Evolutionary conservation across 1,284 basidiomycete genomes (phyloP).

Genomic region (Papiliotrema terrestris): DNA sequence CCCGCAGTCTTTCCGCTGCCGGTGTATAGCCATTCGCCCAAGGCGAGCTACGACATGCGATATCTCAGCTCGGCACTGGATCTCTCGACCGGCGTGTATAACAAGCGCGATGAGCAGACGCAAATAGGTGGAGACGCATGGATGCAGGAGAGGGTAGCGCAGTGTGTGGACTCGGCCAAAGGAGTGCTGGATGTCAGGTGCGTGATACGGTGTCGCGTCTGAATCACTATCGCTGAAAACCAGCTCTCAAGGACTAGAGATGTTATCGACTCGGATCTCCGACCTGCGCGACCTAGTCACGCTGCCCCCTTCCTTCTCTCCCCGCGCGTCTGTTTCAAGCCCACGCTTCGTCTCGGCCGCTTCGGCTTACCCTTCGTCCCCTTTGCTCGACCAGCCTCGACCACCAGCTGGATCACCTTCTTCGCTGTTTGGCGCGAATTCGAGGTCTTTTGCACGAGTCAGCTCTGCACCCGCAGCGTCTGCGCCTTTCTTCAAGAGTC

Average conservation of each 20-base stretch:
- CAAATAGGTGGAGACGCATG: slow-evolving; percentile 38
- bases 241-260: slow-evolving; percentile 25
- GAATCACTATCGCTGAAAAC: background rate
- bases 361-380: slow-evolving; percentile 7
- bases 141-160: slow-evolving; percentile 34
- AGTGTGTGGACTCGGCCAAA: slow-evolving; percentile 36
- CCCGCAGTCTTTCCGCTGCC: slow-evolving; percentile 21
- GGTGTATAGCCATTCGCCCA: slow-evolving; percentile 17
- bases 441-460: slow-evolving; percentile 26
- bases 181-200: slow-evolving; percentile 29
- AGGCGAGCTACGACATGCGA: slow-evolving; percentile 10
- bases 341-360: slow-evolving; percentile 5
- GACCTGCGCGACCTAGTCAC: slow-evolving; percentile 44
- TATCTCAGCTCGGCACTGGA: background rate
- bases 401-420: slow-evolving; percentile 2
- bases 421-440: slow-evolving; percentile 16
- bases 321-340: slow-evolving; percentile 4
- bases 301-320: slow-evolving; percentile 21
- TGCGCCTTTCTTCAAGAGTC: slow-evolving; percentile 9
- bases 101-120: too few relatives aligned
- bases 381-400: slow-evolving; percentile 5
- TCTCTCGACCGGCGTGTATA: background rate
- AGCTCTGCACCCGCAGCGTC: slow-evolving; percentile 25
- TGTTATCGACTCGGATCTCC: slow-evolving; percentile 36
- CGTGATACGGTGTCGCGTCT: slow-evolving; percentile 8